Evolutionary conservation across 257 asterid species (phyloP).

Genomic region (Lycium barbarum): DNA sequence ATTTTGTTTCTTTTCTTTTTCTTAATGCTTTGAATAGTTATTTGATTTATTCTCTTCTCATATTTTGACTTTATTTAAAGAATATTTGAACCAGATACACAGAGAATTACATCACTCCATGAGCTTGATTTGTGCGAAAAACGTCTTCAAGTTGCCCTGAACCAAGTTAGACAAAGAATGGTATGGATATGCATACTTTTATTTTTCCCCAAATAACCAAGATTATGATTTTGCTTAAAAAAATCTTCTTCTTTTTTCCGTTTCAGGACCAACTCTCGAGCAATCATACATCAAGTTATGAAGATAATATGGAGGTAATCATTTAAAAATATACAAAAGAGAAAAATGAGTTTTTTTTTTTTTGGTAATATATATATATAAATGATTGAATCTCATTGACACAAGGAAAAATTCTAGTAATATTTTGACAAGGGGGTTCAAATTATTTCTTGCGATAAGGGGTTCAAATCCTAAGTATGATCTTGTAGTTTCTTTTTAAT

Average conservation of each 20-base stretch:
- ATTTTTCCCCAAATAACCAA: background rate
- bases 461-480: too few species aligned
- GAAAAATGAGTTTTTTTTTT: background rate
- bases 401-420: background rate
- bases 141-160: constrained; percentile 26
- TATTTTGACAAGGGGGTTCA: background rate
- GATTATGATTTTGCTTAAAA: background rate
- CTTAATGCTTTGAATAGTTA: background rate
- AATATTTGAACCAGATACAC: constrained; percentile 30
- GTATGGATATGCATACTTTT: background rate
- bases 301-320: constrained; percentile 12
- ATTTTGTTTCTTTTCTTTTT: background rate
- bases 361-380: background rate
- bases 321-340: background rate
- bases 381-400: background rate
- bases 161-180: constrained; percentile 29
- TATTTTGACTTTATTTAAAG: constrained; percentile 27
- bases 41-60: background rate
- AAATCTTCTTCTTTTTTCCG: background rate
- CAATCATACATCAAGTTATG: constrained; percentile 6
- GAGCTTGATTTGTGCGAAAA: constrained; percentile 29
- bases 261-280: constrained; percentile 17
- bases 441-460: background rate
- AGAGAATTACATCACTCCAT: background rate
- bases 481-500: background rate